Conservation (phyloP, 2,329 filamentous ascomycete genomes). For the Colletotrichum sidae region DNA sequence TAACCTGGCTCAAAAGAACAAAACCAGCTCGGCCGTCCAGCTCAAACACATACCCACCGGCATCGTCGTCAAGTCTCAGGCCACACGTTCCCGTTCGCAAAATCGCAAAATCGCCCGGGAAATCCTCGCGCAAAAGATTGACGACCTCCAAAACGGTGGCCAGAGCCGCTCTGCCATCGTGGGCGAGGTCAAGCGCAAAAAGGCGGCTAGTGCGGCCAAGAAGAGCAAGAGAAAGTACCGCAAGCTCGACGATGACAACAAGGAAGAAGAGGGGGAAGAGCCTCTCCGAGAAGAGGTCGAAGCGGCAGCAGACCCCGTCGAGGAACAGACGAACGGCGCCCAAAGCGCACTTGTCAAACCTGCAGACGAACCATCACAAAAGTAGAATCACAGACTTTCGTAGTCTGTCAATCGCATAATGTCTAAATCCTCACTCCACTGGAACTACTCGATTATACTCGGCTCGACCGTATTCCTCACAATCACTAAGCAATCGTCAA, state of each 20-base stretch:
- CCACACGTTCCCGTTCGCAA: constrained; percentile 85
- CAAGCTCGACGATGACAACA: constrained; percentile 65
- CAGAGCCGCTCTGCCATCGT: constrained; percentile 75
- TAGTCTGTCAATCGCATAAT: too few relatives aligned
- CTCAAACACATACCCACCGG: constrained; percentile 91
- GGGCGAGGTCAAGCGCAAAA: constrained; percentile 71
- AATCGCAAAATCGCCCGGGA: constrained; percentile 88
- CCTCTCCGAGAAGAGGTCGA: constrained; percentile 37
- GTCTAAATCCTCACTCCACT: too few relatives aligned
- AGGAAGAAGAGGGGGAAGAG: constrained; percentile 33
- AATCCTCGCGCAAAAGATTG: constrained; percentile 79
- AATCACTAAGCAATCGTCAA: background rate
- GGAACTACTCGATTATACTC: background rate
- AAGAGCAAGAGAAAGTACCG: constrained; percentile 86
- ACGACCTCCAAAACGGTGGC: constrained; percentile 78
- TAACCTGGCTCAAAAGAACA: constrained; percentile 72
- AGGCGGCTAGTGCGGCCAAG: constrained; percentile 81
- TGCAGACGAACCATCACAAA: background rate
- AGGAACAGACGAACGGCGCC: constrained; percentile 24
- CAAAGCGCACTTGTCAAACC: constrained; percentile 34
- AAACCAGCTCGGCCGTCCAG: constrained; percentile 95
- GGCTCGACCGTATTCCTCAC: constrained; percentile 40
- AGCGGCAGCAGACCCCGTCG: constrained; percentile 15
- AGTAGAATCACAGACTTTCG: too few relatives aligned
- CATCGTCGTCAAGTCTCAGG: constrained; percentile 93